Base-by-base conservation (phyloP, 2,329 filamentous ascomycete genomes). In the Botrytis cinerea region DNA sequence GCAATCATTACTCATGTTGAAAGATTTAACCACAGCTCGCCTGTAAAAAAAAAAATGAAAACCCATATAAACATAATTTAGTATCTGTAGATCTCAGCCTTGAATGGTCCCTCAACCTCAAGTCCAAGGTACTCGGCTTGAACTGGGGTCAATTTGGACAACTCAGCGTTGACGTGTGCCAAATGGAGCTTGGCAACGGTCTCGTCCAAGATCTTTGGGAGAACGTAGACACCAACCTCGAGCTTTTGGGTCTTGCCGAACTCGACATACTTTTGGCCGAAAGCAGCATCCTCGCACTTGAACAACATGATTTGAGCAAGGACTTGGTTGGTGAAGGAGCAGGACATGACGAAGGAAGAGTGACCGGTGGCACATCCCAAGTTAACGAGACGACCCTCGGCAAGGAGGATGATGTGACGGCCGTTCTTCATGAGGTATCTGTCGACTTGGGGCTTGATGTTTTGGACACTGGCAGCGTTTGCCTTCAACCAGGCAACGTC, bases 311-410 rank as follows among this genome's bases (percentile, higher is more conserved):
- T 98, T 89, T 99, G 96, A 79, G 96, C 96, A 84, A 99, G 93
- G 81, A 98, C 96, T 90, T 99, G 96, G 92, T 99, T 99, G 90
- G 95, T 97, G 92, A 99, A 99, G 78, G 95, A 98, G 92, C 96
- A 99, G 81, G 95, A 98, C 96, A 99, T 98, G 89, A 99, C 96
- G 86, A 99, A 99, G 71, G 95, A 98, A 80, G 95, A 97, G 92
- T 99, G 96, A 80, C 96, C 96, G 78, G 96, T 99, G 83, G 96
- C 96, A 86, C 96, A 99, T 85, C 96, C 96, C 81, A 99, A 89
- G 92, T 99, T 99, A 87, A 99, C 96, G 78, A 99, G 93, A 88
- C 96, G 95, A 80, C 96, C 96, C 89, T 98, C 96, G 77, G 96
- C 96, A 78, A 99, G 91, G 81, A 99, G 94, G 86, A 99, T 97